Conservation (phyloP, 495 filamentous ascomycete genomes). For the Aspergillus egyptiacus region DNA sequence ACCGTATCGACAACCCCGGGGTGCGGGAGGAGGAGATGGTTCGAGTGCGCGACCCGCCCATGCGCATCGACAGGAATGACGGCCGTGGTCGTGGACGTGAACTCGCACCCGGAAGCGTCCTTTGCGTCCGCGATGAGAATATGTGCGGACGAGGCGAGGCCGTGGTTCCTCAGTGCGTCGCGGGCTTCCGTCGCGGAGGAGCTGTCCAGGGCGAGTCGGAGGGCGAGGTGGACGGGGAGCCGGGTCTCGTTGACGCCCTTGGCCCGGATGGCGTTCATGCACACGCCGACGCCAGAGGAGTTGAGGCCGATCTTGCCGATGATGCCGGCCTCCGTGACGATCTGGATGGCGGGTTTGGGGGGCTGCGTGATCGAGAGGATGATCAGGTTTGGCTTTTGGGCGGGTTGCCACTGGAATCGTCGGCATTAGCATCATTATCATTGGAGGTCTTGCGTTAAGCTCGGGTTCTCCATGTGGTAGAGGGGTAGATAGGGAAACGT, state of each 20-base stretch:
- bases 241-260: conserved; percentile 48
- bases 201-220: conserved; percentile 53
- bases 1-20: conserved; percentile 43
- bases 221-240: conserved; percentile 58
- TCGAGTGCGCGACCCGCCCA: conserved; percentile 54
- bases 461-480: no score
- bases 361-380: conserved; percentile 19
- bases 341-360: conserved; percentile 47
- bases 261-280: conserved; percentile 61
- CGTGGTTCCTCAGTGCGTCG: conserved; percentile 30
- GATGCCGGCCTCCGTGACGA: conserved; percentile 56
- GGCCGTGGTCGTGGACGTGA: conserved; percentile 48
- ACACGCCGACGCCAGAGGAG: conserved; percentile 54
- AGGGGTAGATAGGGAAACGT: not conserved
- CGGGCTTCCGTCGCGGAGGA: conserved; percentile 39
- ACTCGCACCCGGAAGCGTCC: conserved; percentile 52
- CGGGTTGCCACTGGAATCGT: conserved; percentile 4
- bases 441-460: no score
- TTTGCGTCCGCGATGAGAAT: conserved; percentile 48
- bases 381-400: conserved; percentile 7
- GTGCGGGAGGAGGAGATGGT: conserved; percentile 52
- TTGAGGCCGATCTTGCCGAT: conserved; percentile 70
- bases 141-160: conserved; percentile 49
- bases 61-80: conserved; percentile 41
- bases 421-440: not conserved